Percentiles rank a stretch among this genome's conserved stretches.
phyloP scores from a whole-genome alignment of 345 rosid genomes.

The Kernera saxatilis region DNA sequence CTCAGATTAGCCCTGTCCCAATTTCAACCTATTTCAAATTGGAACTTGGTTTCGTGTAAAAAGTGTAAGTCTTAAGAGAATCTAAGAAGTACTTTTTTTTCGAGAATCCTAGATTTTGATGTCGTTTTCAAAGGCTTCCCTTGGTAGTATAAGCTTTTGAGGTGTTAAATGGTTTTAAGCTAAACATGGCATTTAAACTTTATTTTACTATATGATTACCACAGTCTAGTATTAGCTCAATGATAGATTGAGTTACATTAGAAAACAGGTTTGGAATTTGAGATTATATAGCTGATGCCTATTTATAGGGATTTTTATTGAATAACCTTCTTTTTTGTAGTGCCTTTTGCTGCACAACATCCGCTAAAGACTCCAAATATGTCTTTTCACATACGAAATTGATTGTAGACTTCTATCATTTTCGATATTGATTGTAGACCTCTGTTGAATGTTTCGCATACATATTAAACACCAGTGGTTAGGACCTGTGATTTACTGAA shows the following conservation, averaged over 20 bases:
- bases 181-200: not conserved
- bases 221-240: not conserved
- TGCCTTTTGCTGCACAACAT: not conserved
- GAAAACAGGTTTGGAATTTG: not conserved
- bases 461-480: not conserved
- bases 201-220: not conserved
- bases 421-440: not conserved
- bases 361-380: not conserved
- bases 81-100: not conserved
- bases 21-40: slow-evolving; percentile 12
- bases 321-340: not conserved
- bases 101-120: not conserved
- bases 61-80: not conserved
- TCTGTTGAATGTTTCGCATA: not conserved
- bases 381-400: not conserved
- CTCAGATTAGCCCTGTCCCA: not conserved
- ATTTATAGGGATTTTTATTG: not conserved
- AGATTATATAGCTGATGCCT: slow-evolving; percentile 3
- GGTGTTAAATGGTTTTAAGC: not conserved
- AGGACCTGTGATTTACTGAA: not conserved
- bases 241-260: not conserved
- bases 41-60: not conserved
- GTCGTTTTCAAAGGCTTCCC: not conserved
- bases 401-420: not conserved
- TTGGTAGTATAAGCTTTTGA: not conserved